Percentiles rank a stretch among this genome's conserved stretches.
Conservation (phyloP, 352 stramenopile species). For the Phytophthora hybrid region DNA sequence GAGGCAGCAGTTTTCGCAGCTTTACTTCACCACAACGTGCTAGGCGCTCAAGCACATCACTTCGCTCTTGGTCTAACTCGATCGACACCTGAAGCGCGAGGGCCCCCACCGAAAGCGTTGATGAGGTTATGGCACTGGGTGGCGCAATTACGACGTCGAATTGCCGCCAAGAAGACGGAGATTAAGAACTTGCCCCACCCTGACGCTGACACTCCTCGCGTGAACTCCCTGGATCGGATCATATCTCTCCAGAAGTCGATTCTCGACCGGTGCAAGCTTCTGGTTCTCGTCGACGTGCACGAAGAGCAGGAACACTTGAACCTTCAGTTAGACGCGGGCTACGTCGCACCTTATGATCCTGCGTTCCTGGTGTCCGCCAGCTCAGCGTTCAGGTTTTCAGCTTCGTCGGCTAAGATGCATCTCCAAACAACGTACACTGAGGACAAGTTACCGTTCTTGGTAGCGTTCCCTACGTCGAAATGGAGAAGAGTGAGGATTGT, state of each 20-base stretch:
- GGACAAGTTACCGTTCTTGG: constrained; percentile 46
- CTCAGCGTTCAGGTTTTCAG: constrained; percentile 17
- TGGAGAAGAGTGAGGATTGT: constrained; percentile 55
- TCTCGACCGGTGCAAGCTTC: constrained; percentile 55
- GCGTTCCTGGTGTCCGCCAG: constrained; percentile 32
- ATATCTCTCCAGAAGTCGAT: constrained; percentile 36
- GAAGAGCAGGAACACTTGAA: constrained; percentile 47
- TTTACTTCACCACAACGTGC: constrained; percentile 64
- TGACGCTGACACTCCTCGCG: neutral
- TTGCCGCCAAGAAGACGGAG: constrained; percentile 54
- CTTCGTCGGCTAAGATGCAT: constrained; percentile 36
- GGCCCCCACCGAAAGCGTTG: constrained; percentile 39
- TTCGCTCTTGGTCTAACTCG: constrained; percentile 29
- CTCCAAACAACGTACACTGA: constrained; percentile 39
- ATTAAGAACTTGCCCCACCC: constrained; percentile 40
- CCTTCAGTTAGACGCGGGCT: constrained; percentile 41
- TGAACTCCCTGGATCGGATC: constrained; percentile 26
- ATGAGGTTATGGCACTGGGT: constrained; percentile 57
- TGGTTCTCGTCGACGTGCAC: constrained; percentile 41
- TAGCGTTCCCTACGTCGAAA: constrained; percentile 52
- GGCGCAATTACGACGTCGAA: constrained; percentile 54
- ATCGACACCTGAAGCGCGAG: neutral
- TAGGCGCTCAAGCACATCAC: constrained; percentile 41
- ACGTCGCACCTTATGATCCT: constrained; percentile 45
- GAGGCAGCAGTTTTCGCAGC: constrained; percentile 66